These are phyloP conservation scores for Fusarium equiseti DNA, from an alignment of 2,329 filamentous ascomycete species.

Conservation along the genomic window DNA sequence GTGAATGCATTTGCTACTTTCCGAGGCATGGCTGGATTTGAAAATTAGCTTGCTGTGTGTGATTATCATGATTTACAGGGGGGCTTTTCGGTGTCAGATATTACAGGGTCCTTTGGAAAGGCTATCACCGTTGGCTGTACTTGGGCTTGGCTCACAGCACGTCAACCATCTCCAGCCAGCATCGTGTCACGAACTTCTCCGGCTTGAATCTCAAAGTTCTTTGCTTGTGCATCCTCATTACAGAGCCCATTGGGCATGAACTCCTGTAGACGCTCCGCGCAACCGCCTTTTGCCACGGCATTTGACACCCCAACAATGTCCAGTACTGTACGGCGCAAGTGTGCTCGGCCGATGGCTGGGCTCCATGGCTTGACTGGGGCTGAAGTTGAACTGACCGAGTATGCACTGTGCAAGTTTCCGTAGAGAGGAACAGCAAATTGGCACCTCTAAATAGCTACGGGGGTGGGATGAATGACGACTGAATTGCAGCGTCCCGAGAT, in stretches of 20 bases:
- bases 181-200: conserved; percentile 5
- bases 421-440: conserved; percentile 26
- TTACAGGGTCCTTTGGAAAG: conserved; percentile 26
- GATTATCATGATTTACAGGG: conserved; percentile 27
- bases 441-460: conserved; percentile 19
- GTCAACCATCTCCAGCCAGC: not conserved
- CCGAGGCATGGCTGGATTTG: conserved; percentile 30
- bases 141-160: not conserved
- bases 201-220: conserved; percentile 11
- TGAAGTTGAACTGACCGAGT: conserved; percentile 23
- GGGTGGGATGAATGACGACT: conserved; percentile 35
- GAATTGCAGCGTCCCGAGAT: conserved; percentile 27
- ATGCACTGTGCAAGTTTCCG: conserved; percentile 22
- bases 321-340: conserved; percentile 1
- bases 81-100: conserved; percentile 32
- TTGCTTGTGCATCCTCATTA: conserved; percentile 8
- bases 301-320: conserved; percentile 16
- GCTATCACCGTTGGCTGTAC: conserved; percentile 18
- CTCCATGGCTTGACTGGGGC: conserved; percentile 13
- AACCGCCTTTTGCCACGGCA: conserved; percentile 40
- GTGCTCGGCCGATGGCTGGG: conserved; percentile 27
- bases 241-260: conserved; percentile 24
- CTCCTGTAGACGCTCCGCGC: conserved; percentile 19
- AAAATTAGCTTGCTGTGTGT: conserved; percentile 6
- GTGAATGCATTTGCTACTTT: conserved; percentile 35